Base-by-base conservation (phyloP, 345 rosid genomes). In the Gossypium longicalyx region DNA sequence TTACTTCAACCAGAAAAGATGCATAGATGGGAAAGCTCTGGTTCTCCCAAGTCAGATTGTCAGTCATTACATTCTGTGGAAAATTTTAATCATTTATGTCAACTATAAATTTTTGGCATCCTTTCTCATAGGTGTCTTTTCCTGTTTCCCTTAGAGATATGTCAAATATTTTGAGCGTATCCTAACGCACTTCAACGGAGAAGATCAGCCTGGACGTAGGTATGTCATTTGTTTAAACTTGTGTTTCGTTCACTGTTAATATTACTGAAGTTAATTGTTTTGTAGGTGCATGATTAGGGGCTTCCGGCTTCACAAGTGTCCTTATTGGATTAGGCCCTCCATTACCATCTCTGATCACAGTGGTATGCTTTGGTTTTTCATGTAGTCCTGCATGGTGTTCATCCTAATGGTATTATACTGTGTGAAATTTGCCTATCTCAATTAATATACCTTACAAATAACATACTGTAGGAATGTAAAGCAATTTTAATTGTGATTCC, bases 21-120 rank as follows among this genome's bases (percentile, higher is more conserved):
- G 97, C 77, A 43, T 85, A 8, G 94, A 95, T 83, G 96, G 91
- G 66, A 93, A 89, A 83, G 99, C 96, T 78, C 90, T 94, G 22
- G 93, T 89, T 84, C 89, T 91, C 66, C 99, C 97, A 5, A 94
- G 99, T 87, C 98, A 94, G 82, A 92, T 94, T 82, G 98, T 94
- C 84, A 89, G 97, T 87, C 67, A 58, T 67, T 53, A 76, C 29
- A 64, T 71, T 59, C 53, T 22, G 20, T 67, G n/a, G 10, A 79
- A 66, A 67, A 20, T 53, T 74, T 77, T 76, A 25, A 68, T 71
- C 65, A 61, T 65, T 79, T 74, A 53, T 60, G 67, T 7, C 45
- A 52, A 45, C 56, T 12, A 12, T 47, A 16, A 63, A 23, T 41
- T 71, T 67, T 48, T 60, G 45, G 52, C 68, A 65, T 78, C 38